Conservation (phyloP, 2,329 filamentous ascomycete species). For the Trichoderma endophyticum region DNA sequence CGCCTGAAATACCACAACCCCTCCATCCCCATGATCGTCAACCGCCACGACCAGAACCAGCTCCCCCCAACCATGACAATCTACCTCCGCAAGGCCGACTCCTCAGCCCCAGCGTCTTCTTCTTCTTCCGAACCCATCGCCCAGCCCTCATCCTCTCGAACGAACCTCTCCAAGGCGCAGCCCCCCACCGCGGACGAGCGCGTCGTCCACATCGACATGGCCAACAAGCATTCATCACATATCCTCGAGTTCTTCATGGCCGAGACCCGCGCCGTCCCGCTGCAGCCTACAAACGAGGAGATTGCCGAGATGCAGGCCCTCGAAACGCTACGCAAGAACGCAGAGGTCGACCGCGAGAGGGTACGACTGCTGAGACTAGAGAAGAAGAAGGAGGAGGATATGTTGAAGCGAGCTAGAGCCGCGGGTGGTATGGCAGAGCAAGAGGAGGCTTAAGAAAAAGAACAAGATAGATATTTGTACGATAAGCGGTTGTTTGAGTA, state of each 20-base stretch:
- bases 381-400: constrained; percentile 59
- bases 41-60: constrained; percentile 58
- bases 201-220: constrained; percentile 60
- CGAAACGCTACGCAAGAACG: constrained; percentile 50
- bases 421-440: constrained; percentile 37
- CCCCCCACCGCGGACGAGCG: constrained; percentile 48
- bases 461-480: constrained; percentile 25
- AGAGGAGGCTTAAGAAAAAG: constrained; percentile 27
- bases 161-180: constrained; percentile 48
- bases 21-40: constrained; percentile 74
- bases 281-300: constrained; percentile 60
- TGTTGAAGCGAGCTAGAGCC: constrained; percentile 41
- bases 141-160: constrained; percentile 47
- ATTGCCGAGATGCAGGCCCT: constrained; percentile 55
- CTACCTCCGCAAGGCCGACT: constrained; percentile 51
- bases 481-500: constrained; percentile 28
- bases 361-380: constrained; percentile 52
- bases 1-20: constrained; percentile 95
- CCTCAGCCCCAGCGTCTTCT: constrained; percentile 21
- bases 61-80: constrained; percentile 62
- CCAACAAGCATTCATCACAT: constrained; percentile 54
- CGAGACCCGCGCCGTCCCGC: constrained; percentile 56
- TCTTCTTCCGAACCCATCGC: constrained; percentile 31
- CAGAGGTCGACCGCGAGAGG: constrained; percentile 52
- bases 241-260: constrained; percentile 63